phyloP scores from a whole-genome alignment of 139 green algal species.

The Coelastrella sp. region DNA sequence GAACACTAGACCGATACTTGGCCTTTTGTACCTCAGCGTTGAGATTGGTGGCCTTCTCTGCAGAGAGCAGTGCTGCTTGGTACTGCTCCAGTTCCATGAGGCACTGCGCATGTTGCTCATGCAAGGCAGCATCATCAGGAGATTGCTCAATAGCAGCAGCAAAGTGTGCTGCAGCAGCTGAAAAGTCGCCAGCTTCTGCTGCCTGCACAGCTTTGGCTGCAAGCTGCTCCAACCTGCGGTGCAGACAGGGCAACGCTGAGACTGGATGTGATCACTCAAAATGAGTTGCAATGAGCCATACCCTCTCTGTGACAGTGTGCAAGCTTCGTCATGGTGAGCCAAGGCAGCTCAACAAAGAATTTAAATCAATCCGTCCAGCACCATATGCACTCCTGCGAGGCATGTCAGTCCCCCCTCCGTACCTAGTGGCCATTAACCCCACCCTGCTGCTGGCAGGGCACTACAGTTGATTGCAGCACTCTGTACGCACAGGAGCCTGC shows the following conservation, averaged over 20 bases:
- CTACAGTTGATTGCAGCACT: too few relatives aligned
- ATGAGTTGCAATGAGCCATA: too few relatives aligned
- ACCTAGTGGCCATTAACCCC: too few relatives aligned
- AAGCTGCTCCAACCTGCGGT: constrained; percentile 20
- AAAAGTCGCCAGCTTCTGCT: constrained; percentile 56
- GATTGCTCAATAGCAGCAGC: not conserved
- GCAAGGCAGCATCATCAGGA: not conserved
- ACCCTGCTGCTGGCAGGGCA: too few relatives aligned
- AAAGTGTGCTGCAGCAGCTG: constrained; percentile 23
- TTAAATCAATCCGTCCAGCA: too few relatives aligned
- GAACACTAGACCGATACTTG: too few relatives aligned
- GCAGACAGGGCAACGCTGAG: not conserved
- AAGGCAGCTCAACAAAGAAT: too few relatives aligned
- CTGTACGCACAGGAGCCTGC: too few relatives aligned
- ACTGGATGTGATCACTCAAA: not conserved
- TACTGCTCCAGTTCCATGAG: constrained; percentile 40
- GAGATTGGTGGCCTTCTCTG: constrained; percentile 16
- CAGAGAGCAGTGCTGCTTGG: constrained; percentile 36
- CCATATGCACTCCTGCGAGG: too few relatives aligned
- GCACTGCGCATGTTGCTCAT: constrained; percentile 60
- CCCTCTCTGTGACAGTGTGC: too few relatives aligned
- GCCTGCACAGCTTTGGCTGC: not conserved
- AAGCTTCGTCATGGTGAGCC: too few relatives aligned
- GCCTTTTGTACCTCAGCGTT: not conserved
- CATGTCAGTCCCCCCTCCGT: too few relatives aligned